Base-by-base conservation (phyloP, 2,329 filamentous ascomycete species). In the Aspergillus sp. region DNA sequence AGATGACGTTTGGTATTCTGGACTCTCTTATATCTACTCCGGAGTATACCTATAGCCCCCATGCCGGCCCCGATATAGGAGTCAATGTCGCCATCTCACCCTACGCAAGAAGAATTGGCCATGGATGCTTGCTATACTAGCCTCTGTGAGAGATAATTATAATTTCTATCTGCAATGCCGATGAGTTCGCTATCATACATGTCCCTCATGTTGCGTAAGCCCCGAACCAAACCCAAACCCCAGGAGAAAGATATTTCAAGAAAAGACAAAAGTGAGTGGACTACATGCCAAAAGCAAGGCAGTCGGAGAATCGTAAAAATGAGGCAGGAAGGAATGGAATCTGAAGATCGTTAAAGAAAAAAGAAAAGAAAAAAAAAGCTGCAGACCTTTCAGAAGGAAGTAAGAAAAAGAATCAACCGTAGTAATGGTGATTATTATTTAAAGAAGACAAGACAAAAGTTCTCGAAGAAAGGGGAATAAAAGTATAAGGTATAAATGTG, bases 181-280 rank as follows among this genome's bases (percentile, higher is more conserved):
- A 8, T 4, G 41, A 42, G 40, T 35, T 27, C 42, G 33, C 44
- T 51, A 53, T 48, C 48, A 50, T 45, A 47, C 41, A 53, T 52
- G 41, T 41, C 43, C 48, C 43, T 43, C 34, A 44, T 50, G 41
- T 43, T 46, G 48, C 44, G 41, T 44, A 43, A 46, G 44, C 5
- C 36, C 9, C 28, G 28, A 29, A 29, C 28, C 27, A 30, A 29
- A 6, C 6, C 9, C n/a, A 9, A 29, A 41, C 32, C 12, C 32
- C 39, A 32, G 29, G 34, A 10, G 30, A 27, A 28, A 44, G 32
- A 36, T 39, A 39, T 19, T 19, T 10, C 29, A 45, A 32, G 49
- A 46, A 46, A 50, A 42, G 29, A 46, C 8, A 48, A 35, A 39
- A 41, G 41, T 45, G 28, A 34, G 41, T 48, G 43, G 19, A 39